These are phyloP conservation scores for Plasmodium relictum DNA, from an alignment of 169 alveolate genomes.

Conservation along the genomic window DNA sequence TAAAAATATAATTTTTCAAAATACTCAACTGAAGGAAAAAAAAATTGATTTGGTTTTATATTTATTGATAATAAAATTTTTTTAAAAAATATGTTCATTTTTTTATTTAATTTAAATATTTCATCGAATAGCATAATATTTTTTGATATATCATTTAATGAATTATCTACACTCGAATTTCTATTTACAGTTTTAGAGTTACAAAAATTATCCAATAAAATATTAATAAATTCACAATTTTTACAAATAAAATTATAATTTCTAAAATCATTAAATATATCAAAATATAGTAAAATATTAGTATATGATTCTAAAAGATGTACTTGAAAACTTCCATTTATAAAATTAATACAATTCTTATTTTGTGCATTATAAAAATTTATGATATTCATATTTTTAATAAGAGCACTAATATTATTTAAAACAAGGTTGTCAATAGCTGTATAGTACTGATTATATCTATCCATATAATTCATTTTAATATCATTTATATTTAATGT, in stretches of 20 bases:
- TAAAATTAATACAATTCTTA: conserved; percentile 41
- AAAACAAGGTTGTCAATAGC: conserved; percentile 45
- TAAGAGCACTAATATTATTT: conserved; percentile 39
- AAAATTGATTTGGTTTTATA: conserved; percentile 34
- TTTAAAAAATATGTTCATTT: conserved; percentile 59
- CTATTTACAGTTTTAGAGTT: conserved; percentile 20
- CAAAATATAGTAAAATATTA: conserved; percentile 51
- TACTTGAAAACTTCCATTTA: conserved; percentile 55
- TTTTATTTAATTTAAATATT: conserved; percentile 31
- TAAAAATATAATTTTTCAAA: conserved; percentile 45
- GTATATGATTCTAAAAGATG: conserved; percentile 65
- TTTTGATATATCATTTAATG: conserved; percentile 49
- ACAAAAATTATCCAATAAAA: conserved; percentile 24
- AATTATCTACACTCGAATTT: conserved; percentile 13
- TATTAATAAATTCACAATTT: conserved; percentile 64
- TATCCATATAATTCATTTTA: conserved; percentile 57
- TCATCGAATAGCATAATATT: conserved; percentile 45
- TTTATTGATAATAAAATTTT: conserved; percentile 24
- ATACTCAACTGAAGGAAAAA: conserved; percentile 64
- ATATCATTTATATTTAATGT: conserved; percentile 28
- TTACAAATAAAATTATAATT: conserved; percentile 64
- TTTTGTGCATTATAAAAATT: conserved; percentile 50
- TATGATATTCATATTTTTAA: conserved; percentile 49
- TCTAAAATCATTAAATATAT: conserved; percentile 54
- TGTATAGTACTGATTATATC: conserved; percentile 29